Conservation (phyloP, 176 grass and related monocot species). For the Phragmites australis region DNA sequence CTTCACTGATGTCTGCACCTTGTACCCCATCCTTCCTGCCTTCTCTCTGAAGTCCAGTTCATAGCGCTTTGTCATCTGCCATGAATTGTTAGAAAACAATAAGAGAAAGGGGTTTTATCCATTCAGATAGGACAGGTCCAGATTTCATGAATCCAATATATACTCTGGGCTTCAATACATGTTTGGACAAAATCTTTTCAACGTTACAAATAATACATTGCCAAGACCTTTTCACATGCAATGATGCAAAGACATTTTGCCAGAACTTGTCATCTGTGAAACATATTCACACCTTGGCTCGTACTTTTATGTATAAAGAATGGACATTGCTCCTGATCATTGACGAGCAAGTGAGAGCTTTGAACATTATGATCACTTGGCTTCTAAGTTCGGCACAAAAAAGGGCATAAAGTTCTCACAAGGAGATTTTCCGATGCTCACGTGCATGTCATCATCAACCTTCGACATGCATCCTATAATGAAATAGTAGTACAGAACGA, state of each 20-base stretch:
- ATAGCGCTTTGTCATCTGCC: slow-evolving; percentile 70
- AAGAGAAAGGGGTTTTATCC: not conserved
- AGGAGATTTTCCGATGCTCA: slow-evolving; percentile 62
- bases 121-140: slow-evolving; percentile 75
- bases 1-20: slow-evolving; percentile 85
- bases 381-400: slow-evolving; percentile 14
- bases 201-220: not conserved
- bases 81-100: too few relatives aligned
- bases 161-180: slow-evolving; percentile 69
- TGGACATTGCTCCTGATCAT: slow-evolving; percentile 19
- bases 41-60: slow-evolving; percentile 96
- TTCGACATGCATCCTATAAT: slow-evolving; percentile 69
- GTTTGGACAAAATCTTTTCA: slow-evolving; percentile 47
- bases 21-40: slow-evolving; percentile 76
- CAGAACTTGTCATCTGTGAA: not conserved
- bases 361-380: slow-evolving; percentile 28
- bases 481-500: slow-evolving; percentile 72
- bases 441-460: slow-evolving; percentile 72
- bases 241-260: not conserved
- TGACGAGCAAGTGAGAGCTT: not conserved
- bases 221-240: not conserved
- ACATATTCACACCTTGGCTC: not conserved
- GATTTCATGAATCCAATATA: slow-evolving; percentile 99
- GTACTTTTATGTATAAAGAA: not conserved
- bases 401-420: not conserved